Percentiles rank a stretch among this genome's conserved stretches.
These are phyloP conservation scores for Colletotrichum sansevieriae DNA, from an alignment of 2,329 filamentous ascomycete species.

Conservation along the genomic window DNA sequence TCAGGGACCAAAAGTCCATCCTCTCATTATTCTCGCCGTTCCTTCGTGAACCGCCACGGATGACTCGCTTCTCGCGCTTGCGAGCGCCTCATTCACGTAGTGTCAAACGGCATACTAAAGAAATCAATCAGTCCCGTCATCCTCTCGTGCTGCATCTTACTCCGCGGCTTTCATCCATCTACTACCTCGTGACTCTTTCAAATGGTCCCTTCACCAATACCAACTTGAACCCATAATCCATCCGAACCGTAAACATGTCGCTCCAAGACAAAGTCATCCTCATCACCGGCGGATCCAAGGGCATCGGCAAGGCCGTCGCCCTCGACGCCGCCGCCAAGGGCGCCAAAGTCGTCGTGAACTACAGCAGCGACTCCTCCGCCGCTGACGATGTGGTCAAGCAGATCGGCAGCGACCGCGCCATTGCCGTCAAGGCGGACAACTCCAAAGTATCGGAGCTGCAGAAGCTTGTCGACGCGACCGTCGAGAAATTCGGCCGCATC, in stretches of 20 bases:
- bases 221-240: background rate
- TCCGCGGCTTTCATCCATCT: background rate
- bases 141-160: background rate
- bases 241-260: slow-evolving; percentile 43
- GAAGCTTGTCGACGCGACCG: slow-evolving; percentile 61
- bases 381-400: slow-evolving; percentile 60
- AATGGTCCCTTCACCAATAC: background rate
- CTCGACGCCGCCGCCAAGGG: slow-evolving; percentile 68
- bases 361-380: slow-evolving; percentile 60
- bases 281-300: slow-evolving; percentile 69
- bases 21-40: background rate
- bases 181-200: background rate
- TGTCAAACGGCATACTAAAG: background rate
- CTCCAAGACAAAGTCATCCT: slow-evolving; percentile 59
- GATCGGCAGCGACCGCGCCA: slow-evolving; percentile 61
- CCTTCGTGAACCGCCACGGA: background rate
- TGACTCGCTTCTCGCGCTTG: slow-evolving; percentile 7
- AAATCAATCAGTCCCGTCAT: background rate
- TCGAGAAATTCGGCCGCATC: slow-evolving; percentile 66
- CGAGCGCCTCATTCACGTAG: background rate
- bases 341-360: slow-evolving; percentile 71
- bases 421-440: slow-evolving; percentile 69
- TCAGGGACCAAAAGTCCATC: background rate
- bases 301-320: slow-evolving; percentile 71
- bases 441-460: slow-evolving; percentile 59